Evolutionary conservation across 2,329 filamentous ascomycete species (phyloP), one percentile per base, ranked within the genome.

Genomic region (Xylaria multiplex): DNA sequence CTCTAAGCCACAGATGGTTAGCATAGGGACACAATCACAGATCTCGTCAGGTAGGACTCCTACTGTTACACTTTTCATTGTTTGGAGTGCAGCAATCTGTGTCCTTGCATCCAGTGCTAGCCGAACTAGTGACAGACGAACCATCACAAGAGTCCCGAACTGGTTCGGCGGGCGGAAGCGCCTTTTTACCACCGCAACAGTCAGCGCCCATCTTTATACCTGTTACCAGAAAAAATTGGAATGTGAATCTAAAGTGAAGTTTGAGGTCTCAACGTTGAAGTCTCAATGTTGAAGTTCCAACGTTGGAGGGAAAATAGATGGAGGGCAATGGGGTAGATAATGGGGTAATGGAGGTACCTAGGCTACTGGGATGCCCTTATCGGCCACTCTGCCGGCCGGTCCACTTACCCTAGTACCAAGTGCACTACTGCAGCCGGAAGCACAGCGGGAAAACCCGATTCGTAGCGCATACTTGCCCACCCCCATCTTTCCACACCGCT

Each of bases 51-150:
- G 32, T n/a, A 14, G 24, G 14, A n/a, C 35, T 7, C 30, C 8
- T 58, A 67, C 65, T 56, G 42, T 60, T 64, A n/a, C 65, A 67
- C 42, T 58, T 67, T 30, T 67, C 65, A 53, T 67, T 67, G 45
- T 53, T 43, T 14, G 61, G 52, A 13, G 61, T 54, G 19, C 61
- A 67, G 45, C 65, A 67, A 30, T 40, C 32, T 4, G 24, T 30
- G 7, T 35, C 37, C 49, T 53, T 22, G 22, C 45, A 52, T 16
- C 22, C 46, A 37, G 52, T 24, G 13, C 3, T 19, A 1, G 65
- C 16, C 57, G 46, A 48, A 6, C 46, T 53, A 6, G 19, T 24
- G 13, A 6, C 27, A 1, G 65, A 19, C 57, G 46, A 48, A 6
- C 46, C 48, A 6, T 57, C 32, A 22, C 52, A 58, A 3, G 37